Base-by-base conservation (phyloP, 306 rosid species). In the Casuarina cunninghamiana region DNA sequence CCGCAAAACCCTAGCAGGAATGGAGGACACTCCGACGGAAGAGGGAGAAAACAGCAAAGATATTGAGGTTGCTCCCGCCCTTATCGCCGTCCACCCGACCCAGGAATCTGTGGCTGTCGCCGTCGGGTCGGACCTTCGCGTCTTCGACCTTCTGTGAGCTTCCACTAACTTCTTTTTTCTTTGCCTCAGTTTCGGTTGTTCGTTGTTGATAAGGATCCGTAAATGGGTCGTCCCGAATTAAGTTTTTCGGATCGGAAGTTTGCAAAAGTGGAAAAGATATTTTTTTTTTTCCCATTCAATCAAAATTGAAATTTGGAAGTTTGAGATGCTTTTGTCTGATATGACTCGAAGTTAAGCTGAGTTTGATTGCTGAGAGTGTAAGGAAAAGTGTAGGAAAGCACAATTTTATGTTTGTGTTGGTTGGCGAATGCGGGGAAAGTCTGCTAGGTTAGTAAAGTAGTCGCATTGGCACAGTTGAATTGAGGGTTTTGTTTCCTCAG, bases 51-150 rank as follows among this genome's bases (percentile, higher is more conserved):
- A 75, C 55, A 90, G 57, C 81, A 89, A 86, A 58, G 90, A 89
- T 15, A 70, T 69, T 0, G 91, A 92, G 75, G 93, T 92, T 0
- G 97, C 97, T 42, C 97, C 98, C 10, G 98, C 98, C 0, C 86
- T 92, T 19, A 88, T 91, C 41, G 82, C 97, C 0, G 93, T 95
- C 74, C 92, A 95, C 67, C 98, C 97, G 0, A 38, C 78, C 69
- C 87, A 83, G 10, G 75, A 80, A 13, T 86, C 88, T 69, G 87
- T 86, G 55, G 90, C 90, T n/a, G 92, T 89, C 13, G 90, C 97
- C 1, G 95, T 95, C 10, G 97, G 97, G 65, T 85, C 91, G 26
- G 92, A 90, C 67, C 92, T 95, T 49, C 97, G 98, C 7, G 85
- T 92, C 80, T 95, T 92, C 86, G 83, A 92, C 82, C 82, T 95